A percentile compares a stretch with the other conserved stretches of the same genome.
phyloP scores from a whole-genome alignment of 257 asterid species.

The Ballota nigra region DNA sequence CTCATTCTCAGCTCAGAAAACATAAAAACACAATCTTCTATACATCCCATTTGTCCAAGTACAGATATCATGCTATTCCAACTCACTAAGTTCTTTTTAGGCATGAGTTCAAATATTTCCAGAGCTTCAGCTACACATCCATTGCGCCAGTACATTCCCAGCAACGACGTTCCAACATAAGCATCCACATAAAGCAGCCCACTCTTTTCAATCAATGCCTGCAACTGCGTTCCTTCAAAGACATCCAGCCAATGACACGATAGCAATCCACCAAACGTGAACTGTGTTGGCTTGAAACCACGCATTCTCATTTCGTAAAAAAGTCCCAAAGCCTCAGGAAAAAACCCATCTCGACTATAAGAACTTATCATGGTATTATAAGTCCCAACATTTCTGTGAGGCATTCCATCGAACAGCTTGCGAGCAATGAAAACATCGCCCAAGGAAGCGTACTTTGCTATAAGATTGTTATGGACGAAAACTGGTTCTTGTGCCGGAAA shows the following conservation, averaged over 20 bases:
- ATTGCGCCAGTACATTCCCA: constrained; percentile 59
- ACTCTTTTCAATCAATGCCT: constrained; percentile 54
- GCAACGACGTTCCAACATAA: constrained; percentile 69
- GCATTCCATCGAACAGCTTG: constrained; percentile 67
- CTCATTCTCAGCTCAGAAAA: constrained; percentile 46
- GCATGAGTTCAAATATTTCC: constrained; percentile 59
- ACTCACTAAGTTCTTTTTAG: constrained; percentile 57
- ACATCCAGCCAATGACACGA: constrained; percentile 46
- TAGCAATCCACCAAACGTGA: constrained; percentile 57
- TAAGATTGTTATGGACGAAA: constrained; percentile 51
- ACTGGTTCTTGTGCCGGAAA: constrained; percentile 42
- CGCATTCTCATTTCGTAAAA: constrained; percentile 55
- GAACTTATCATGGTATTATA: constrained; percentile 66
- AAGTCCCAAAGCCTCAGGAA: constrained; percentile 44
- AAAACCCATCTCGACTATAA: constrained; percentile 40
- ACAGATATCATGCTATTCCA: constrained; percentile 64
- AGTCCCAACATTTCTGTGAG: constrained; percentile 52
- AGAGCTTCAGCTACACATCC: constrained; percentile 57
- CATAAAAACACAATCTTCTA: constrained; percentile 44
- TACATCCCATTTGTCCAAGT: constrained; percentile 48
- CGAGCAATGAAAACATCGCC: constrained; percentile 44
- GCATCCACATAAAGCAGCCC: constrained; percentile 48
- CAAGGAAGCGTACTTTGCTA: constrained; percentile 30
- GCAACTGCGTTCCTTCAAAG: constrained; percentile 54
- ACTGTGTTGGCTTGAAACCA: constrained; percentile 53